Base-by-base conservation (phyloP, 345 rosid genomes). In the Sisymbrium irio region DNA sequence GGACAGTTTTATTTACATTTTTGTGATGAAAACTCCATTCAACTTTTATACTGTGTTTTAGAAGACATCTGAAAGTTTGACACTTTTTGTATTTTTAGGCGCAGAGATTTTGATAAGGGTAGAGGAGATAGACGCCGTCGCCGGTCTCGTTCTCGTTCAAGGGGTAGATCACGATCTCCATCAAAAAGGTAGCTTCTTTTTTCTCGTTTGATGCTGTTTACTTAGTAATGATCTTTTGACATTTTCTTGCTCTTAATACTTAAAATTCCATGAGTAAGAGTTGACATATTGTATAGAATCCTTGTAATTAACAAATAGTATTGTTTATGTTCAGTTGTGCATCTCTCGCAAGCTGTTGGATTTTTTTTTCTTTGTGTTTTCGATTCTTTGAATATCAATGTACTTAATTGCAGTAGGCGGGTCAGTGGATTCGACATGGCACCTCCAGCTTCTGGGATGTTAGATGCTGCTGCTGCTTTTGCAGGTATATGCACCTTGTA, bases 391-490 rank as follows among this genome's bases (percentile, higher is more conserved):
- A 42, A 10, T 17, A 33, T 67, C 72, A 71, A 84, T 66, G 6
- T 6, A 22, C 77, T 58, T 56, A 7, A 60, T 72, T 80, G 39
- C 85, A 90, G 93, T 77, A 88, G 84, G 82, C 75, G 91, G 66
- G 79, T 83, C 61, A 85, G 94, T 78, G 91, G 90, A 64, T 87
- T 87, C 74, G 96, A 89, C 73, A 86, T 85, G 93, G 90, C 89
- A 25, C 93, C 91, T 67, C 86, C 91, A 57, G 69, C 84, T 80
- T 83, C 90, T 67, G 85, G 88, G 71, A 73, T 86, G 85, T 28
- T 88, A 46, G 77, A 80, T 75, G 77, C 71, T 51, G 87, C 77
- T 50, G 81, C 80, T 2, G 93, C 71, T 7, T 60, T 39, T 32
- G 6, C 61, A 49, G 71, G 90, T 36, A 9, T 36, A 9, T 36